Conservation (phyloP, 164 flowering plant species). For the Malania oleifera region DNA sequence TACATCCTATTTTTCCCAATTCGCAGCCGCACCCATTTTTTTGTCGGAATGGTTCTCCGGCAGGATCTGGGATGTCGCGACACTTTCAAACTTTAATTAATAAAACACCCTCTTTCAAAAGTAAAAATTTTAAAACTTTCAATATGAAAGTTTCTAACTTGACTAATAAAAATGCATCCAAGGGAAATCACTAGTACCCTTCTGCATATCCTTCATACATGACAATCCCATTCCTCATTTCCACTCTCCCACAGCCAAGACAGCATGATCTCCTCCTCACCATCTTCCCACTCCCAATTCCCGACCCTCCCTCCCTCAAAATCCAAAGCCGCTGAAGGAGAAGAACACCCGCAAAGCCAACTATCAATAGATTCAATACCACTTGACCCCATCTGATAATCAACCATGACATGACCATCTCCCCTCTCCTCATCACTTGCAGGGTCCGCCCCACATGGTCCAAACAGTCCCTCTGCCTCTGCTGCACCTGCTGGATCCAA, state of each 20-base stretch:
- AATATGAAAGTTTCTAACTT: too few species aligned
- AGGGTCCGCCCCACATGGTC: background rate
- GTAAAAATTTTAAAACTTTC: too few species aligned
- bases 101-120: too few species aligned
- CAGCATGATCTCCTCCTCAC: constrained; percentile 21
- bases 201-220: too few species aligned
- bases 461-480: too few species aligned
- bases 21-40: too few species aligned
- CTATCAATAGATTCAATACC: constrained; percentile 4
- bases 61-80: too few species aligned
- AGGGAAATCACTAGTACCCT: too few species aligned
- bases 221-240: background rate
- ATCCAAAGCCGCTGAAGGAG: constrained; percentile 8
- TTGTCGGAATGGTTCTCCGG: too few species aligned
- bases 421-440: background rate
- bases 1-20: too few species aligned
- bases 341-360: background rate
- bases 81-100: too few species aligned
- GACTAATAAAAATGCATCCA: too few species aligned
- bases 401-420: background rate
- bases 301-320: constrained; percentile 22
- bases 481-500: background rate
- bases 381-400: constrained; percentile 9
- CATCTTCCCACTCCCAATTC: constrained; percentile 26
- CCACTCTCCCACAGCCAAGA: constrained; percentile 41